Conservation (phyloP, 345 rosid species). For the Eucalyptus polybractea region DNA sequence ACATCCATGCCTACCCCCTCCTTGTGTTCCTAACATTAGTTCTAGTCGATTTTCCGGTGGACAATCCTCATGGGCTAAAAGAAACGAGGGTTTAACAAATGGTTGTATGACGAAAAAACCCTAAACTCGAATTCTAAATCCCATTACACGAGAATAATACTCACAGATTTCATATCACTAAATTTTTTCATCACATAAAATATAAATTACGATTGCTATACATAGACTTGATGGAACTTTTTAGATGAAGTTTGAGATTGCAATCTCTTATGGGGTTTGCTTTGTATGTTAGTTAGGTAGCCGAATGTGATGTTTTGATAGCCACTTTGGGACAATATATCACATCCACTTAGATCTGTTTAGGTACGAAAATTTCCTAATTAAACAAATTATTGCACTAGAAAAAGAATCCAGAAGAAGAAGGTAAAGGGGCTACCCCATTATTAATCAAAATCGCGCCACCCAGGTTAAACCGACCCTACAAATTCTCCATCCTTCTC, state of each 20-base stretch:
- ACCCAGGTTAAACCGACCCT: background rate
- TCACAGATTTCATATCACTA: background rate
- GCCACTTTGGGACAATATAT: background rate
- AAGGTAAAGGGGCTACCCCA: background rate
- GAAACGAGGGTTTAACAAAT: background rate
- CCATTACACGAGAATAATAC: background rate
- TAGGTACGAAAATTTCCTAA: background rate
- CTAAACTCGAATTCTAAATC: background rate
- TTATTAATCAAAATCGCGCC: background rate
- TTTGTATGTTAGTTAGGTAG: background rate
- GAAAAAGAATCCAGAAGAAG: background rate
- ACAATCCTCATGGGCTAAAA: background rate
- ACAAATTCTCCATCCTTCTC: background rate
- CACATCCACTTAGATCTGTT: background rate
- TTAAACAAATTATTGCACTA: background rate
- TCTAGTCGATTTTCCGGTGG: background rate
- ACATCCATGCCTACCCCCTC: background rate
- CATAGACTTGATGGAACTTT: background rate
- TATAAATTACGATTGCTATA: background rate
- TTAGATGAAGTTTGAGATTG: background rate
- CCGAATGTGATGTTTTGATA: background rate
- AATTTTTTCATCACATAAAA: background rate
- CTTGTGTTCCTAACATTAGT: background rate
- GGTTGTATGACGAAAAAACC: background rate
- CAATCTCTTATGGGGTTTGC: background rate